phyloP scores from a whole-genome alignment of 2,329 filamentous ascomycete genomes.

The Xylariaceae sp. region DNA sequence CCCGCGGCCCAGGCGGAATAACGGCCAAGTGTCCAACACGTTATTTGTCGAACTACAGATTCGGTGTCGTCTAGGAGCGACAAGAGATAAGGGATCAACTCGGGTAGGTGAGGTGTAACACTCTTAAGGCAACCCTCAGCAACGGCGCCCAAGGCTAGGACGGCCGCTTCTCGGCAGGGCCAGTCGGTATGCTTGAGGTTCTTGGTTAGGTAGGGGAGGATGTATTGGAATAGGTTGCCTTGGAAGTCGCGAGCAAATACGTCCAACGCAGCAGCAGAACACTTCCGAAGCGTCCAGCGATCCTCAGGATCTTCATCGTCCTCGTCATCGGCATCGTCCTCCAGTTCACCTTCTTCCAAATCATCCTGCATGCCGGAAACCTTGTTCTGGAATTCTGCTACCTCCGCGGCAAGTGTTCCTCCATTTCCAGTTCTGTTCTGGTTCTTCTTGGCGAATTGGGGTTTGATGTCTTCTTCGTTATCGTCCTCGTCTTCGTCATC shows the following conservation, averaged over 20 bases:
- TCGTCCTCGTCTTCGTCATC: conserved; percentile 92
- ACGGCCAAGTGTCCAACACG: conserved; percentile 92
- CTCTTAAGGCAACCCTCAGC: conserved; percentile 90
- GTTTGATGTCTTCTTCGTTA: conserved; percentile 83
- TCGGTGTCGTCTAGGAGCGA: conserved; percentile 77
- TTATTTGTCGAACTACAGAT: conserved; percentile 91
- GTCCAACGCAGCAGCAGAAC: conserved; percentile 90
- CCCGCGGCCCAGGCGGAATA: conserved; percentile 90
- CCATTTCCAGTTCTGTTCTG: conserved; percentile 54
- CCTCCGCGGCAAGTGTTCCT: conserved; percentile 47
- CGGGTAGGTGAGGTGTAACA: conserved; percentile 83
- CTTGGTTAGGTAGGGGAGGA: conserved; percentile 84
- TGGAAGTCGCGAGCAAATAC: conserved; percentile 90
- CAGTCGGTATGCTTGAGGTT: conserved; percentile 86
- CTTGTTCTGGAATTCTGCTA: conserved; percentile 52
- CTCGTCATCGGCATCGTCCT: conserved; percentile 67
- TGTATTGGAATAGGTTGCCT: conserved; percentile 80
- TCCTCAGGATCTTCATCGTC: conserved; percentile 75
- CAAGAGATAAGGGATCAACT: conserved; percentile 86
- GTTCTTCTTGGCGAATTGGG: conserved; percentile 73
- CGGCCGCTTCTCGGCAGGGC: conserved; percentile 88
- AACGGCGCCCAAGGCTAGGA: conserved; percentile 88
- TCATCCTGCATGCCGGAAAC: conserved; percentile 62
- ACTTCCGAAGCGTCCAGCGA: conserved; percentile 92
- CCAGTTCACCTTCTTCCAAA: conserved; percentile 82